phyloP scores from a whole-genome alignment of 306 rosid species.

The Arachis stenosperma region DNA sequence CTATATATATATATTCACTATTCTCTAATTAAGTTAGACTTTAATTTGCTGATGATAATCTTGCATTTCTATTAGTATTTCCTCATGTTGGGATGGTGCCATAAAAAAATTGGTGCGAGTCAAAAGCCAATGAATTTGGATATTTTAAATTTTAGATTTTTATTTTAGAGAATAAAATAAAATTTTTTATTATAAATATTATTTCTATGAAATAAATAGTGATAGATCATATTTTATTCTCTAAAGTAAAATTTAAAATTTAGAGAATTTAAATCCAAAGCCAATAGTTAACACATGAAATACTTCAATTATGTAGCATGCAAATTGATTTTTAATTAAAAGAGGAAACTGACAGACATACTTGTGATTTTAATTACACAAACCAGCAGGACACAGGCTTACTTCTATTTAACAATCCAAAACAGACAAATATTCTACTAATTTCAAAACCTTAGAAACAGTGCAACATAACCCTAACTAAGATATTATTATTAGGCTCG shows the following conservation, averaged over 20 bases:
- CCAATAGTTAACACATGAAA: conserved; percentile 29
- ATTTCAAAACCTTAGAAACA: conserved; percentile 58
- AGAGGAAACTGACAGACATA: conserved; percentile 74
- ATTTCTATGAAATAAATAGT: too few species aligned
- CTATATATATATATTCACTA: too few species aligned
- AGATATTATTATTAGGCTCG: conserved; percentile 37
- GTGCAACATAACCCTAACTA: conserved; percentile 39
- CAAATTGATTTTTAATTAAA: conserved; percentile 30
- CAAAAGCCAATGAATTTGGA: too few species aligned
- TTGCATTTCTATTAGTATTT: conserved; percentile 20
- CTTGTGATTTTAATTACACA: conserved; percentile 50
- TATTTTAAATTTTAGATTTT: too few species aligned
- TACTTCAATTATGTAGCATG: conserved; percentile 40
- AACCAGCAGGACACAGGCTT: conserved; percentile 3
- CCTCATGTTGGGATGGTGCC: conserved; percentile 39
- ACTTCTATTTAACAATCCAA: conserved; percentile 39
- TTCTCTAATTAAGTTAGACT: too few species aligned
- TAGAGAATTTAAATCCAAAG: too few species aligned
- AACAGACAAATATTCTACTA: conserved; percentile 52
- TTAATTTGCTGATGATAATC: neutral
- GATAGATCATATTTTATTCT: too few species aligned
- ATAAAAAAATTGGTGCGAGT: conserved; percentile 22
- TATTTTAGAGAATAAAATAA: too few species aligned
- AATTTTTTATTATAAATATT: too few species aligned
- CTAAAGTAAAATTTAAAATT: too few species aligned